Percentiles rank a stretch among this genome's conserved stretches.
Conservation (phyloP, 306 rosid species). For the Quercus ilex region DNA sequence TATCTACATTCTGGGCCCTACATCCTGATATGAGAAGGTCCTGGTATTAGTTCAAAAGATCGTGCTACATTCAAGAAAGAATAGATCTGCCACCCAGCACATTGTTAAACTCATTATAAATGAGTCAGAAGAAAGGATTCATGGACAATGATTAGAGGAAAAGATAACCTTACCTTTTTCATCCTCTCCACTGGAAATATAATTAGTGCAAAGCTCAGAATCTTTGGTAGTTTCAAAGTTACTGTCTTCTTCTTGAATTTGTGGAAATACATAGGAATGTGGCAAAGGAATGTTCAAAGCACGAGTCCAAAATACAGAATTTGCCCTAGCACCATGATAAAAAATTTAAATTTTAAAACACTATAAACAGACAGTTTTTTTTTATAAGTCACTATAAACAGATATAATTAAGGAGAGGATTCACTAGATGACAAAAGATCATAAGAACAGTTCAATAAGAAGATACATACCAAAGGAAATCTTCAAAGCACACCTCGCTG, state of each 20-base stretch:
- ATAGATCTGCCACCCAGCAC: slow-evolving; percentile 8
- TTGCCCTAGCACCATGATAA: slow-evolving; percentile 68
- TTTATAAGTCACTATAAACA: neutral
- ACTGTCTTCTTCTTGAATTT: slow-evolving; percentile 41
- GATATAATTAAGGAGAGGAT: slow-evolving; percentile 5
- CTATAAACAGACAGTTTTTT: too few species aligned
- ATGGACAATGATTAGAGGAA: neutral
- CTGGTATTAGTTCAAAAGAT: slow-evolving; percentile 3
- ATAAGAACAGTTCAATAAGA: slow-evolving; percentile 17
- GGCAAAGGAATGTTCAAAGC: slow-evolving; percentile 94
- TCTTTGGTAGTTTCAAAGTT: slow-evolving; percentile 24
- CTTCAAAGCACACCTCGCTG: slow-evolving; percentile 94
- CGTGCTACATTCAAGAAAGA: slow-evolving; percentile 14
- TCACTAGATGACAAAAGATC: neutral
- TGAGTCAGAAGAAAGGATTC: neutral
- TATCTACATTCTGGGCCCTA: slow-evolving; percentile 35
- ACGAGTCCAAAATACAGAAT: slow-evolving; percentile 91
- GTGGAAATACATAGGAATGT: slow-evolving; percentile 74
- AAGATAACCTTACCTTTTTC: slow-evolving; percentile 32
- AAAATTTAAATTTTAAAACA: too few species aligned
- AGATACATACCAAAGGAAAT: slow-evolving; percentile 79
- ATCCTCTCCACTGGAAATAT: slow-evolving; percentile 24
- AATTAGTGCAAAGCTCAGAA: slow-evolving; percentile 16
- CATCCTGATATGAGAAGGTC: slow-evolving; percentile 38
- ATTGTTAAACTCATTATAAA: neutral